Evolutionary conservation across 164 flowering plant genomes (phyloP).

Genomic region (Berberis thunbergii): DNA sequence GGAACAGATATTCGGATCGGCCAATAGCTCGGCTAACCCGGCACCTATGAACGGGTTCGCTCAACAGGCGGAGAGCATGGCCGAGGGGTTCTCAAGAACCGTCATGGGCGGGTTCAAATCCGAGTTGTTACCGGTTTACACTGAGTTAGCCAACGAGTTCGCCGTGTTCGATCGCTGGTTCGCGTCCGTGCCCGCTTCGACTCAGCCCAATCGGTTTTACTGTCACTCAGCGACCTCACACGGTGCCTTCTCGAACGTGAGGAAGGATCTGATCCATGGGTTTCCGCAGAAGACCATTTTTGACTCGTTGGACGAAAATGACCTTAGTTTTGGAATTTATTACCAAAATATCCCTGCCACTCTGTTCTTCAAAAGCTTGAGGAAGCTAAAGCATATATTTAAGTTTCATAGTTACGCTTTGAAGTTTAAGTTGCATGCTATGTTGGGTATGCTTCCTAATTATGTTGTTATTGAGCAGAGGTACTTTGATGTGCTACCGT

Average conservation of each 20-base stretch:
- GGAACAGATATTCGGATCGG: slow-evolving; percentile 49
- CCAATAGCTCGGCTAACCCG: slow-evolving; percentile 3
- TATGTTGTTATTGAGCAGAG: slow-evolving; percentile 86
- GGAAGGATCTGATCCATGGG: slow-evolving; percentile 40
- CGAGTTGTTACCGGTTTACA: slow-evolving; percentile 52
- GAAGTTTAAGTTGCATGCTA: slow-evolving; percentile 64
- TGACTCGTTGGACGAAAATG: slow-evolving; percentile 83
- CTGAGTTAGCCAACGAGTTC: slow-evolving; percentile 48
- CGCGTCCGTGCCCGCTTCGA: slow-evolving; percentile 57
- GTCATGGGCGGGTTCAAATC: slow-evolving; percentile 82
- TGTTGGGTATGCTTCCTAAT: slow-evolving; percentile 54
- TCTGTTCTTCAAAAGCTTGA: slow-evolving; percentile 54
- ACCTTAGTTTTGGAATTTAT: slow-evolving; percentile 71
- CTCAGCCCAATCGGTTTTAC: slow-evolving; percentile 77
- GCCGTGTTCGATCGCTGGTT: slow-evolving; percentile 84
- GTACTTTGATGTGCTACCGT: slow-evolving; percentile 52
- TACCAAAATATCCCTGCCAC: slow-evolving; percentile 95
- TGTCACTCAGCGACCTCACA: slow-evolving; percentile 78
- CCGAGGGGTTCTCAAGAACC: slow-evolving; percentile 36
- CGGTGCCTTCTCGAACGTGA: slow-evolving; percentile 49
- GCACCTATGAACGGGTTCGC: slow-evolving; percentile 65
- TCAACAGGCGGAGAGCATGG: slow-evolving; percentile 42
- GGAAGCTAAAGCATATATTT: slow-evolving; percentile 64
- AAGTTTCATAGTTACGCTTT: slow-evolving; percentile 52
- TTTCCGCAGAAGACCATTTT: slow-evolving; percentile 88